Percentiles rank a stretch among this genome's conserved stretches.
Conservation (phyloP, 2,329 filamentous ascomycete genomes). For the Aspergillus intermedius region DNA sequence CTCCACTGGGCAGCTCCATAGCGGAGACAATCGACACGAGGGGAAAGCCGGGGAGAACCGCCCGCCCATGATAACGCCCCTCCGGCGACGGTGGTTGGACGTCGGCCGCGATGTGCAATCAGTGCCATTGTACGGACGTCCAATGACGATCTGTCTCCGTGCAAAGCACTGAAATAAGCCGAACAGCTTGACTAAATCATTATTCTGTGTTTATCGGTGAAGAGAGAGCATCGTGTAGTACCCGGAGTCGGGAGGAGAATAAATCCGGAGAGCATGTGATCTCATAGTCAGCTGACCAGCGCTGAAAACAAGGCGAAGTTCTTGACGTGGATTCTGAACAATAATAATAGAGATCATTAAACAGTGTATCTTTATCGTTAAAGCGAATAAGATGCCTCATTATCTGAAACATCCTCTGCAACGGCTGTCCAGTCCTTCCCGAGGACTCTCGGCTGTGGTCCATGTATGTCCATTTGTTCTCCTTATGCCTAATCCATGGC, state of each 20-base stretch:
- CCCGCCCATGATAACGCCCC: neutral
- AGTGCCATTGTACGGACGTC: neutral
- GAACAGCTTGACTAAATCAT: no score
- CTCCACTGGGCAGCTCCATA: slow-evolving; percentile 5
- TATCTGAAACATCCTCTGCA: slow-evolving; percentile 37
- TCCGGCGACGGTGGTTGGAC: neutral
- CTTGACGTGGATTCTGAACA: neutral
- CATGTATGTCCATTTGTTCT: slow-evolving; percentile 23
- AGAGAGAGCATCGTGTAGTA: no score
- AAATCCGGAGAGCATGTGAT: no score
- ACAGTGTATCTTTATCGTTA: no score
- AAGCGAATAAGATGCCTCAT: neutral
- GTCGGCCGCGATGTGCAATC: neutral
- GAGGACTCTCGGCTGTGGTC: slow-evolving; percentile 36
- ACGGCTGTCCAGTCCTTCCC: slow-evolving; percentile 36
- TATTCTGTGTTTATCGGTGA: no score
- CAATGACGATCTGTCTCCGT: no score
- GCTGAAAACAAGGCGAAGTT: no score
- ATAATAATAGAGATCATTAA: no score
- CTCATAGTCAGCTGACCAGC: no score
- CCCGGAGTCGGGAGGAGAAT: no score
- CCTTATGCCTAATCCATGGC: slow-evolving; percentile 9
- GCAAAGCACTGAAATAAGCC: no score
- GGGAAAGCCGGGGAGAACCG: neutral
- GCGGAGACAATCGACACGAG: slow-evolving; percentile 1